Evolutionary conservation across 305 asterid genomes (phyloP), one percentile per base, ranked within the genome.

Genomic region (Plantago lanceolata): DNA sequence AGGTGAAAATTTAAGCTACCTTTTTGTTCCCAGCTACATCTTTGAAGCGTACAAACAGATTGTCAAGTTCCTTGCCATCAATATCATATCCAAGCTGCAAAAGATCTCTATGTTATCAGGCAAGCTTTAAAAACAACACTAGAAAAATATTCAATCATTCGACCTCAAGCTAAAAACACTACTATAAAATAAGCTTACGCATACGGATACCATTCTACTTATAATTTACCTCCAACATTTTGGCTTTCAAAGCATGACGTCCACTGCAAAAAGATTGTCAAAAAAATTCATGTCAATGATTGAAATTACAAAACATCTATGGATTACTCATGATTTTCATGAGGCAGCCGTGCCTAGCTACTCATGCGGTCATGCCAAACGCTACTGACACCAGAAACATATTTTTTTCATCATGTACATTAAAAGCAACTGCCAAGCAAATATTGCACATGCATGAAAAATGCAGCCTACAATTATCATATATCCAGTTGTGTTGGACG

Each of bases 21-120:
- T 92, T 92, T 80, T 92, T 92, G 74, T 78, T 89, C 77, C 88
- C 96, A n/a, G 98, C 98, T 19, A 89, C 90, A 70, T 80, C 77
- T 82, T 92, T 92, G 80, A 85, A 92, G 57, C 96, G 97, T 77
- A 85, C 51, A 71, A 92, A 92, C 49, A 92, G 95, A 79, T 84
- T 94, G 59, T 89, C 96, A 68, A 92, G 91, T 77, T 82, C 86
- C 76, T 84, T 76, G 44, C 88, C 93, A 69, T 85, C 88, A 71
- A 92, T 78, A 75, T 85, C 97, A 45, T 78, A 89, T 61, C 98
- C 98, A 78, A 92, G 96, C 98, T 92, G 84, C 59, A 73, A 70
- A 54, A 71, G 43, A 35, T 35, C 43, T 35, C n/a, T n/a, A n/a
- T n/a, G n/a, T 1, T 35, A 35, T 3, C 8, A 24, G 43, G 8